Evolutionary conservation across 2,329 filamentous ascomycete species (phyloP).

Genomic region (Hymenotorrendiella dingleyae): DNA sequence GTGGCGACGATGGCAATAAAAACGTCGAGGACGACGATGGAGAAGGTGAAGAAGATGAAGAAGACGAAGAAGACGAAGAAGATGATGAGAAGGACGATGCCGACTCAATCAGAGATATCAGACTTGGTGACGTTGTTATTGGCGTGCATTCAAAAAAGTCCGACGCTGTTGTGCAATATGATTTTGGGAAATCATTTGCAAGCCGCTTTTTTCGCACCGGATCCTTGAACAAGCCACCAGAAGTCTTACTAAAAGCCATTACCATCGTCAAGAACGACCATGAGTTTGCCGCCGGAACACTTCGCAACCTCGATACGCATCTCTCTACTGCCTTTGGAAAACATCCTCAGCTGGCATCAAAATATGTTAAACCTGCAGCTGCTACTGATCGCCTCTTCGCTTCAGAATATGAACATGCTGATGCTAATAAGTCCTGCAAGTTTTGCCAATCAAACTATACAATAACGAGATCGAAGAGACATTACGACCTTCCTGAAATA

Average conservation of each 20-base stretch:
- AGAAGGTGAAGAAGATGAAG: background rate
- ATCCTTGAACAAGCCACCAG: conserved; percentile 18
- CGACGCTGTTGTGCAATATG: conserved; percentile 13
- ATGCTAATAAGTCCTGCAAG: background rate
- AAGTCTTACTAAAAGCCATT: conserved; percentile 20
- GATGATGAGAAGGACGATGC: background rate
- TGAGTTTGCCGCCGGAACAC: background rate
- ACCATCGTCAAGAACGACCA: conserved; percentile 14
- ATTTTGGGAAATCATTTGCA: conserved; percentile 13
- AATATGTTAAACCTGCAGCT: background rate
- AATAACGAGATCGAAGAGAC: background rate
- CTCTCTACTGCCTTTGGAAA: background rate
- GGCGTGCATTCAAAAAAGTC: conserved; percentile 6
- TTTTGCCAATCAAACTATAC: background rate
- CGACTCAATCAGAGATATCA: conserved; percentile 17
- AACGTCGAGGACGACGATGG: background rate
- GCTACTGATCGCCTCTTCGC: background rate
- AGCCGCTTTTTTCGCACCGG: conserved; percentile 16
- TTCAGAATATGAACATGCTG: background rate
- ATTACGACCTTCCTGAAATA: background rate
- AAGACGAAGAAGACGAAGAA: background rate
- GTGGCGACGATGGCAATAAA: background rate
- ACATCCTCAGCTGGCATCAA: background rate
- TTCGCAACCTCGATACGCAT: background rate
- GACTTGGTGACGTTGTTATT: conserved; percentile 26